Base-by-base conservation (phyloP, 2,329 filamentous ascomycete genomes). In the Myriosclerotinia curreyana region DNA sequence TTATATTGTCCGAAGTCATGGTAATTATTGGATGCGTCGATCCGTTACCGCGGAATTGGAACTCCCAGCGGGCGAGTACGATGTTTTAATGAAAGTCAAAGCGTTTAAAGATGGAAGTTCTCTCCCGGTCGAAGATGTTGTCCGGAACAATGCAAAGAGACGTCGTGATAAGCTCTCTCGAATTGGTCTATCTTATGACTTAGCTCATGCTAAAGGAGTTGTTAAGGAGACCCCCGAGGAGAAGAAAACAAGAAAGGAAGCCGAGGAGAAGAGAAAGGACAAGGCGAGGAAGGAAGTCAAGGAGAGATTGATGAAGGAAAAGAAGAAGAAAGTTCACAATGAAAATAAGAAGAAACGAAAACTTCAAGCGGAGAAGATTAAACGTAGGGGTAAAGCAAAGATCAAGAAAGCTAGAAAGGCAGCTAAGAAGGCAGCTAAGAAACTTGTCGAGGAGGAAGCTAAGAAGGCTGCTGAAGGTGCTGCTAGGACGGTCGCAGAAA, bases 101-200 rank as follows among this genome's bases (percentile, higher is more conserved):
- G 83, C 79, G 2, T 75, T 79, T 58, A 78, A 83, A 25, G 71
- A 80, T 61, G 73, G 76, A 1, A 69, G 70, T 3, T 60, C 73
- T 5, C 69, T 78, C 9, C 81, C 82, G 0, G 76, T 85, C 25
- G 70, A 74, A 62, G 66, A 72, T 36, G 82, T 86, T 0, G 79
- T 86, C 2, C 68, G 67, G 22, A 66, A 67, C 38, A 71, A 71
- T 59, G 69, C 67, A 6, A 66, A 70, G 36, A 64, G 62, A 80
- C 83, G 69, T 17, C 68, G 69, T 4, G 82, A 85, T 58, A 87
- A 87, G 74, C 77, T 87, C 4, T 78, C 82, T 1, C 80, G 83
- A 34, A 81, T 86, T n/a, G 84, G 84, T 5, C 78, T 83, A 38
- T 80, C 83, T 0, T 86, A 87, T 64, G 84, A 87, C 68, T 71